phyloP scores from a whole-genome alignment of 108 stramenopile species.

The Seminavis robusta region DNA sequence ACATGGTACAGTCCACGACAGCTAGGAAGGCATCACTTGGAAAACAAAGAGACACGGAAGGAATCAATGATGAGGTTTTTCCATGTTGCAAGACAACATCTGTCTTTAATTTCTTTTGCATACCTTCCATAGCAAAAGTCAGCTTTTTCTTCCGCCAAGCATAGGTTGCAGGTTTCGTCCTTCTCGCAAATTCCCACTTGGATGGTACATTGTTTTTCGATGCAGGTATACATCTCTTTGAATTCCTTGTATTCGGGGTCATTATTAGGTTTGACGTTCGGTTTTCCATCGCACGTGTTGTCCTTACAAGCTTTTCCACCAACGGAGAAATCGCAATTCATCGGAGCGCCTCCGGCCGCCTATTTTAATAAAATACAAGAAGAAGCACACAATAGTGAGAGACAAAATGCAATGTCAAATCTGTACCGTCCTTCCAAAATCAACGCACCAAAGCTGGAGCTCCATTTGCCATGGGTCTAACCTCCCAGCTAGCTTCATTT shows the following conservation, averaged over 20 bases:
- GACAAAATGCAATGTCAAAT: background rate
- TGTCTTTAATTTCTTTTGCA: constrained; percentile 37
- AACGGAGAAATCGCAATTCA: constrained; percentile 50
- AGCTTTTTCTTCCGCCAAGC: constrained; percentile 46
- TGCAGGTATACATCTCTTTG: constrained; percentile 72
- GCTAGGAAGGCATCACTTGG: constrained; percentile 41
- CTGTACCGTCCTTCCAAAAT: background rate
- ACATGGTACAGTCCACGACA: constrained; percentile 77
- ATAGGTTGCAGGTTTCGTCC: constrained; percentile 51
- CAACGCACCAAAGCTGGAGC: constrained; percentile 26
- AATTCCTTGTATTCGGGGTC: constrained; percentile 78
- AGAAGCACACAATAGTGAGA: background rate
- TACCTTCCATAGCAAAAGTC: constrained; percentile 46
- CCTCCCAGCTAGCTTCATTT: constrained; percentile 88
- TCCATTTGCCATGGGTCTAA: constrained; percentile 55
- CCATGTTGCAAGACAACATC: constrained; percentile 8
- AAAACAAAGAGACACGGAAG: constrained; percentile 20
- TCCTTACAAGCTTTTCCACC: constrained; percentile 50
- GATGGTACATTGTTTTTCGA: constrained; percentile 74
- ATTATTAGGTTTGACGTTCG: constrained; percentile 26
- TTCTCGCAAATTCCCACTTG: constrained; percentile 67
- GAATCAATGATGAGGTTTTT: background rate
- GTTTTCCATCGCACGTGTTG: constrained; percentile 55
- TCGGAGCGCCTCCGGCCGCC: constrained; percentile 75
- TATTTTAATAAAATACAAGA: constrained; percentile 17